Conservation (phyloP, 2,329 filamentous ascomycete genomes). For the Alternaria sp. region DNA sequence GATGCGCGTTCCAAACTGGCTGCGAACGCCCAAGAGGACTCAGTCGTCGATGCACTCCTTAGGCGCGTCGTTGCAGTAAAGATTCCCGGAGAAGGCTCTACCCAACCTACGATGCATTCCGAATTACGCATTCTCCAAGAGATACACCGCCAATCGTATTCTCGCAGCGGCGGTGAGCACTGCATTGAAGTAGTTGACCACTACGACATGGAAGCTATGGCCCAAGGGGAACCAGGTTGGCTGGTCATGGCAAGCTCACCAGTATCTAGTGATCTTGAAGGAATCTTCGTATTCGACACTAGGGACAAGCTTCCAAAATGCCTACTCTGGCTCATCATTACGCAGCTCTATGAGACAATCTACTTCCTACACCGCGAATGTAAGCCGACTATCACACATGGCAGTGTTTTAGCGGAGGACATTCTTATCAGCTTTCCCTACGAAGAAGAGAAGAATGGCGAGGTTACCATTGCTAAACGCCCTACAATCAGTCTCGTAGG, state of each 20-base stretch:
- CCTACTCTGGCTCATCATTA: conserved; percentile 4
- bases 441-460: neutral
- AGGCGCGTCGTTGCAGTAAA: neutral
- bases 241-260: neutral
- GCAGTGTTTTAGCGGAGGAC: neutral
- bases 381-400: conserved; percentile 2
- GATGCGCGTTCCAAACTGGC: neutral
- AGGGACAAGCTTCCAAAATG: neutral
- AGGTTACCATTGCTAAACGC: neutral
- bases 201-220: neutral
- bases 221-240: neutral
- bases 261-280: neutral
- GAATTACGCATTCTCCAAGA: neutral
- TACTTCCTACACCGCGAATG: conserved; percentile 6
- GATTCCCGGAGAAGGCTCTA: neutral
- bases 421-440: conserved; percentile 3
- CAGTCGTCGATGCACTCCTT: neutral
- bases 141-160: neutral
- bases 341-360: neutral
- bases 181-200: neutral
- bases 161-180: neutral
- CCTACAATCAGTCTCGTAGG: neutral
- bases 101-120: neutral
- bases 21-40: neutral
- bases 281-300: neutral